These are phyloP conservation scores for Wickerhamomyces xylosicus DNA, from an alignment of 805 yeast species.

Conservation along the genomic window DNA sequence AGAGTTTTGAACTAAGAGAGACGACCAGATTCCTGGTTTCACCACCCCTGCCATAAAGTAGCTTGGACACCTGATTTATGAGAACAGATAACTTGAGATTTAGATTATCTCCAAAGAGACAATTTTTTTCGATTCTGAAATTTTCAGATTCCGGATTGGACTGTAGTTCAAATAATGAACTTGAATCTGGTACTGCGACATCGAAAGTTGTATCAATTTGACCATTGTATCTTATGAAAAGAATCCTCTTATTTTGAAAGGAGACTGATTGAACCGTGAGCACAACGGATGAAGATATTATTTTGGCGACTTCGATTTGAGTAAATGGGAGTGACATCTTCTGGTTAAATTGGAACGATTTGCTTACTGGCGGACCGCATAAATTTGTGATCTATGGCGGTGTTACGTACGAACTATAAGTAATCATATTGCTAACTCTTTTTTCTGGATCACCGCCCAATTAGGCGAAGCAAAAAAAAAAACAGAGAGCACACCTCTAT, in stretches of 20 bases:
- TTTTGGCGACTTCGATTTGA: background rate
- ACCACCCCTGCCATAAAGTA: conserved; percentile 7
- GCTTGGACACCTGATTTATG: conserved; percentile 16
- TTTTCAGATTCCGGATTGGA: conserved; percentile 23
- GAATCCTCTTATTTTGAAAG: conserved; percentile 21
- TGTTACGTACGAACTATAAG: too few relatives aligned
- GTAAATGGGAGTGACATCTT: background rate
- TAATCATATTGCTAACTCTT: too few relatives aligned
- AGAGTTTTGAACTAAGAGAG: conserved; percentile 17
- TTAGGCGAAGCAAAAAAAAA: too few relatives aligned
- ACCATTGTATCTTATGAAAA: conserved; percentile 32
- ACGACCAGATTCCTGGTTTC: conserved; percentile 14
- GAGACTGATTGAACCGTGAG: background rate
- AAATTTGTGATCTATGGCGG: too few relatives aligned
- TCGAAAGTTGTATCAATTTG: conserved; percentile 21
- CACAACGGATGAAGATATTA: background rate
- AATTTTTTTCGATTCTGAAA: conserved; percentile 26
- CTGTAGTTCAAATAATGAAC: conserved; percentile 5
- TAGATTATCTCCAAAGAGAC: conserved; percentile 13
- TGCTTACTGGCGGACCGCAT: too few relatives aligned
- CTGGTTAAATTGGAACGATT: too few relatives aligned
- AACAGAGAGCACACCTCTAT: too few relatives aligned
- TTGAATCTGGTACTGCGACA: conserved; percentile 15
- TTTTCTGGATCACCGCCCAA: too few relatives aligned
- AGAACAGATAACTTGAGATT: conserved; percentile 11